Evolutionary conservation across 129 eudicot species (phyloP), one percentile per base, ranked within the genome.

Genomic region (Mikania micrantha): DNA sequence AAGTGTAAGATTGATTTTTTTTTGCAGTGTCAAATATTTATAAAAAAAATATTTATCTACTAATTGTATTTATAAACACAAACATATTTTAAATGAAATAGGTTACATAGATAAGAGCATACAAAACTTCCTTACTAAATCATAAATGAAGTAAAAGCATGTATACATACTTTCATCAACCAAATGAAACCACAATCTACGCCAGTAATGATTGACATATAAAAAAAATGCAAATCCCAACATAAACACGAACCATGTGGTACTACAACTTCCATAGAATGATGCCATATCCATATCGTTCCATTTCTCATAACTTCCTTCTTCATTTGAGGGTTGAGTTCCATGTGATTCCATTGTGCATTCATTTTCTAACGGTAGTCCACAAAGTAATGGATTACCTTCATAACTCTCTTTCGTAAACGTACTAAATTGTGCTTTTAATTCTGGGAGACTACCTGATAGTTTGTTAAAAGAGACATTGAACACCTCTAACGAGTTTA

Each of bases 351-450:
- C 25, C 13, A 3, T 11, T 8, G 12, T 4, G 29, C 74, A 71
- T 5, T 58, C 19, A 27, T 58, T 71, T 17, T 71, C 59, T 15
- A 71, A 10, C 21, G 57, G 75, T 11, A 21, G 67, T 27, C 73
- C 73, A 35, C 64, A 68, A 28, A 58, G 67, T 41, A 58, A 35
- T 5, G 59, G 34, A 42, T 52, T 68, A 3, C 64, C 73, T 68
- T 52, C 52, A 8, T 68, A 68, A 9, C 67, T 58, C 13, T 12
- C 67, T 1, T 58, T 20, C 4, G 47, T 10, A 31, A 71, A 71
- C 2, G 75, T 71, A 44, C 45, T 0, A 41, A 71, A 71, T 4
- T 71, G 75, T 59, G 58, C 45, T 41, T 68, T 68, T 63, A 27
- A 39, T 9, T 70, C 67, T 9, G 58, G 75, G 9, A 70, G 57